These are phyloP conservation scores for Sclerotinia spermophila DNA, from an alignment of 2,329 filamentous ascomycete genomes.

Conservation along the genomic window DNA sequence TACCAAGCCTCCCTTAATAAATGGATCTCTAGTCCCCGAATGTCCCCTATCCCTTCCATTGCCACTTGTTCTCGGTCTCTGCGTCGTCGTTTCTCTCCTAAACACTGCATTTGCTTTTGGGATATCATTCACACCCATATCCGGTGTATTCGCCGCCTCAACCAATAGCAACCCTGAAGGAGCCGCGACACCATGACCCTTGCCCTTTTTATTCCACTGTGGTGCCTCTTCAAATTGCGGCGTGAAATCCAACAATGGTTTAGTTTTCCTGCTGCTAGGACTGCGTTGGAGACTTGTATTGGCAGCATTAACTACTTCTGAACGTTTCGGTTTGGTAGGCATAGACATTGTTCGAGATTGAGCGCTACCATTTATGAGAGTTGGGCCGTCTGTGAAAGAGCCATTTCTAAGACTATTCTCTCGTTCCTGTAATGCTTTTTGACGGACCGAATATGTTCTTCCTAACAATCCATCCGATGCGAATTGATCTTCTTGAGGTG, in stretches of 20 bases:
- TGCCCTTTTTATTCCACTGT: constrained; percentile 51
- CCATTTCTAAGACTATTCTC: constrained; percentile 29
- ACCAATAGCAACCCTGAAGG: constrained; percentile 45
- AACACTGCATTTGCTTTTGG: constrained; percentile 29
- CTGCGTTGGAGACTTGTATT: constrained; percentile 19
- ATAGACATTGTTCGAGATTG: constrained; percentile 32
- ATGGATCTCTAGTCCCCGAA: constrained; percentile 15
- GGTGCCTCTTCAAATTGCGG: constrained; percentile 62
- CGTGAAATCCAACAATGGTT: constrained; percentile 66
- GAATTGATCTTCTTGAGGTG: constrained; percentile 40
- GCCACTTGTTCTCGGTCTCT: constrained; percentile 17
- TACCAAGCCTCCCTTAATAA: constrained; percentile 25
- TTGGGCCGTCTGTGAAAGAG: constrained; percentile 55
- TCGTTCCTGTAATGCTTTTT: constrained; percentile 36
- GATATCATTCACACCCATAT: constrained; percentile 23
- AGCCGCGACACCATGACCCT: constrained; percentile 47
- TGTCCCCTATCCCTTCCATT: constrained; percentile 17
- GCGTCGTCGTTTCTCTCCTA: constrained; percentile 25
- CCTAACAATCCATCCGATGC: constrained; percentile 46
- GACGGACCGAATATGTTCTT: constrained; percentile 46
- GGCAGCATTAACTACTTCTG: constrained; percentile 11
- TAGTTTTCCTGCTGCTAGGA: constrained; percentile 31
- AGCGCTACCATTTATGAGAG: constrained; percentile 48
- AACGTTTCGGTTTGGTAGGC: constrained; percentile 19
- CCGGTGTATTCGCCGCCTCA: constrained; percentile 41